Base-by-base conservation (phyloP, 495 filamentous ascomycete genomes). In the Hapsidospora chrysogenum region DNA sequence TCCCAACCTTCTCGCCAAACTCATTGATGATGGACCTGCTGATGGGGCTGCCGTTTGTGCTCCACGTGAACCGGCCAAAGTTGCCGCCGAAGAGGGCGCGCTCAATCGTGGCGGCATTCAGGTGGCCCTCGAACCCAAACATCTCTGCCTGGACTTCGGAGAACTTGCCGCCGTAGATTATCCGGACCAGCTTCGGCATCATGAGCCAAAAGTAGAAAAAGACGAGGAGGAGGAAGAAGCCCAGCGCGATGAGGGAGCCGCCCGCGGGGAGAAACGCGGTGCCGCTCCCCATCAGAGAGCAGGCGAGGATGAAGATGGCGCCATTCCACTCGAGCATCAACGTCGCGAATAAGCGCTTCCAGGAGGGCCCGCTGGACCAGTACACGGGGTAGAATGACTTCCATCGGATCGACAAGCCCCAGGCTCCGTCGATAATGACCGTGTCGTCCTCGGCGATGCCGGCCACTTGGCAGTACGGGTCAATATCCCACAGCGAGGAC, bases 91-190 rank as follows among this genome's bases (percentile, higher is more conserved):
- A 31, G 29, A 31, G 3, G 13, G 39, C 11, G 3, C 53, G 52
- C 44, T 56, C 53, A 31, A 53, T 19, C 19, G 53, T 48, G 13
- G 29, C 8, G 6, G 21, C 0, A 10, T 39, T 13, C 14, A 28
- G 1, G 1, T 53, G 16, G 7, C 41, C 44, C 0, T 44, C 31
- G 16, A 30, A 1, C 22, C 46, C 34, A 10, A 4, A 17, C 19
- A 53, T 42, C 4, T 6, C 1, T 7, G 50, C 52, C 11, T 50
- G 52, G 22, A 56, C 14, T 6, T 35, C 30, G 18, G n/a, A 11
- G 27, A 44, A 29, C 35, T 44, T 44, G 35, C 42, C 42, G 19
- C 38, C 37, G 38, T 25, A 26, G 9, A 31, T 9, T 18, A 31
- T 28, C 34, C 42, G 42, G 16, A 44, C 19, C 25, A 30, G 29